These are phyloP conservation scores for Phialophora verrucosa DNA, from an alignment of 2,329 filamentous ascomycete genomes.

Conservation along the genomic window DNA sequence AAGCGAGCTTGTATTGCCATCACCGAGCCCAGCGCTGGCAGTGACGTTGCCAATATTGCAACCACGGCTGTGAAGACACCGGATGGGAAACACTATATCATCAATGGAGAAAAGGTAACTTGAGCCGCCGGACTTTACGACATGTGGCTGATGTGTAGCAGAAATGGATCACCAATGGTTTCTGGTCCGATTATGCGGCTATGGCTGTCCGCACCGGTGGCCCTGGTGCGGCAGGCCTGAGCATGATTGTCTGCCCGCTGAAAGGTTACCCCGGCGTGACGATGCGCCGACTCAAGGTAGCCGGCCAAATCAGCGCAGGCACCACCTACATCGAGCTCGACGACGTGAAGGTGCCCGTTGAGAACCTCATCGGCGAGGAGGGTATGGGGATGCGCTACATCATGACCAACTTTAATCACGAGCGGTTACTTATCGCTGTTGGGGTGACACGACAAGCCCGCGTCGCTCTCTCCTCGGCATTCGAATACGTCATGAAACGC, in stretches of 20 bases:
- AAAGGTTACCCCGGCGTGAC: slow-evolving; percentile 69
- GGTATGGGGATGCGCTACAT: slow-evolving; percentile 75
- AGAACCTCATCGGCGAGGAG: slow-evolving; percentile 72
- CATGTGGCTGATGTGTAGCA: slow-evolving; percentile 65
- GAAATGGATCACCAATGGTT: slow-evolving; percentile 80
- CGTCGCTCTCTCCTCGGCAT: slow-evolving; percentile 64
- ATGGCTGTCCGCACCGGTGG: slow-evolving; percentile 78
- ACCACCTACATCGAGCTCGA: slow-evolving; percentile 79
- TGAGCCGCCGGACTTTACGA: background rate
- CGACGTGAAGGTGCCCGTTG: slow-evolving; percentile 72
- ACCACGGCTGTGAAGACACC: slow-evolving; percentile 68
- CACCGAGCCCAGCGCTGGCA: slow-evolving; percentile 76
- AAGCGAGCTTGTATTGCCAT: slow-evolving; percentile 77
- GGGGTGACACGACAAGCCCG: slow-evolving; percentile 66
- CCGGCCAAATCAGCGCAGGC: slow-evolving; percentile 68
- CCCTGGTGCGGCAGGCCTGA: slow-evolving; percentile 66
- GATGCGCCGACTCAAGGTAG: slow-evolving; percentile 71
- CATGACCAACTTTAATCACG: slow-evolving; percentile 83
- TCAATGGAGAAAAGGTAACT: slow-evolving; percentile 45
- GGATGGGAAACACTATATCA: slow-evolving; percentile 70
- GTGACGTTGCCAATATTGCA: slow-evolving; percentile 74
- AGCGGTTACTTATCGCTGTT: slow-evolving; percentile 71
- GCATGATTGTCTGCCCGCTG: slow-evolving; percentile 72
- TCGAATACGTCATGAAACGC: slow-evolving; percentile 68
- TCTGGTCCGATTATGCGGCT: slow-evolving; percentile 70